phyloP scores from a whole-genome alignment of 176 grass and related monocot species.

The Themeda triandra region DNA sequence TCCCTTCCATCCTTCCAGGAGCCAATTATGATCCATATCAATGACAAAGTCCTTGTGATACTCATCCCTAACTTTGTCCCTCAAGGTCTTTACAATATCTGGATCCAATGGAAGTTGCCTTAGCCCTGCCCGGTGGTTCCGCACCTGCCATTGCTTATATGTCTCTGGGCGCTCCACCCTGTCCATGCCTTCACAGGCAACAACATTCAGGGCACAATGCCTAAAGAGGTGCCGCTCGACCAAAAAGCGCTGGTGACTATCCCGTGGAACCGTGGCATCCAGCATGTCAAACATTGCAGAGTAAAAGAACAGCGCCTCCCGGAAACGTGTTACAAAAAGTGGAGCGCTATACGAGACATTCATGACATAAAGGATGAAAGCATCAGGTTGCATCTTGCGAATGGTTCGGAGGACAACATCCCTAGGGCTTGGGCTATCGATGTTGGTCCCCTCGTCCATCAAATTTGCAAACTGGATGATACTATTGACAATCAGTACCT shows the following conservation, averaged over 20 bases:
- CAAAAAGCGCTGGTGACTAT: background rate
- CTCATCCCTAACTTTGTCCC: background rate
- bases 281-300: constrained; percentile 38
- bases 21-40: background rate
- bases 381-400: too few species aligned
- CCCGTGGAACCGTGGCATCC: background rate
- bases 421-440: background rate
- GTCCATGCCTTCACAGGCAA: background rate
- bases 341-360: constrained; percentile 16
- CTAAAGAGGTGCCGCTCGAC: background rate
- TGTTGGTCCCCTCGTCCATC: constrained; percentile 22
- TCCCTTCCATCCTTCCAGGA: background rate
- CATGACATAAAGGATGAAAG: too few species aligned
- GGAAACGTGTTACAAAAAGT: constrained; percentile 42
- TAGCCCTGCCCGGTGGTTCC: constrained; percentile 17
- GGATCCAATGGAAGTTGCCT: background rate
- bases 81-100: background rate
- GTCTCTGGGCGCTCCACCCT: constrained; percentile 36
- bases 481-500: constrained; percentile 40
- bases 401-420: too few species aligned
- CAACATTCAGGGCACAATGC: background rate
- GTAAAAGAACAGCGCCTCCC: constrained; percentile 37
- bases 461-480: constrained; percentile 28
- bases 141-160: constrained; percentile 80
- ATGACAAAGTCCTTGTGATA: background rate